A percentile compares a stretch with the other conserved stretches of the same genome.
phyloP scores from a whole-genome alignment of 2,329 filamentous ascomycete species.

The Akanthomyces dipterigenus region DNA sequence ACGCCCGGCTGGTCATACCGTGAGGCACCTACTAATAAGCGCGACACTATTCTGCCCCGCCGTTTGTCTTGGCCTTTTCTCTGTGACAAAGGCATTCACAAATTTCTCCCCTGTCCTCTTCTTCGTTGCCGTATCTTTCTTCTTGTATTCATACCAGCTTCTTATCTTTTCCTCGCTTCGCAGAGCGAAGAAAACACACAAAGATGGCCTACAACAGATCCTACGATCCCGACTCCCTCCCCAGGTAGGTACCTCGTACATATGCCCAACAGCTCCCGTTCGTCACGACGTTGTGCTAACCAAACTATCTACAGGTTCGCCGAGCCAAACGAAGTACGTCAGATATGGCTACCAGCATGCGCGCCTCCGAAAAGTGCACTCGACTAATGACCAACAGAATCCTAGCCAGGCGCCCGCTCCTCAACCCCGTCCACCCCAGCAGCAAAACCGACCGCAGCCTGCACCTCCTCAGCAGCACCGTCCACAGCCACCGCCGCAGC shows the following conservation, averaged over 20 bases:
- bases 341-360: background rate
- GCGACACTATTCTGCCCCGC: background rate
- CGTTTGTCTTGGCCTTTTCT: background rate
- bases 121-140: background rate
- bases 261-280: background rate
- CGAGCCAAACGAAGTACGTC: constrained; percentile 62
- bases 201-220: constrained; percentile 89
- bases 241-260: constrained; percentile 58
- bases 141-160: background rate
- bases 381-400: constrained; percentile 24
- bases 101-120: background rate
- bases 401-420: constrained; percentile 22
- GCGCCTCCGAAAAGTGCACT: background rate
- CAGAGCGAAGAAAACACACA: constrained; percentile 1
- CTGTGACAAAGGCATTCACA: background rate
- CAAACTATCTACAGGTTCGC: constrained; percentile 49
- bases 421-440: constrained; percentile 12
- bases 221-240: constrained; percentile 91
- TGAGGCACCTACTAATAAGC: background rate
- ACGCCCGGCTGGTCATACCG: background rate
- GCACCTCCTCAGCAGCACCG: constrained; percentile 14
- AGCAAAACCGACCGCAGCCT: constrained; percentile 15
- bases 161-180: background rate
- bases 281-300: constrained; percentile 7
- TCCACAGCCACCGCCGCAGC: constrained; percentile 13